phyloP scores from a whole-genome alignment of 2,329 filamentous ascomycete species.

The Trichophyton schoenleinii region DNA sequence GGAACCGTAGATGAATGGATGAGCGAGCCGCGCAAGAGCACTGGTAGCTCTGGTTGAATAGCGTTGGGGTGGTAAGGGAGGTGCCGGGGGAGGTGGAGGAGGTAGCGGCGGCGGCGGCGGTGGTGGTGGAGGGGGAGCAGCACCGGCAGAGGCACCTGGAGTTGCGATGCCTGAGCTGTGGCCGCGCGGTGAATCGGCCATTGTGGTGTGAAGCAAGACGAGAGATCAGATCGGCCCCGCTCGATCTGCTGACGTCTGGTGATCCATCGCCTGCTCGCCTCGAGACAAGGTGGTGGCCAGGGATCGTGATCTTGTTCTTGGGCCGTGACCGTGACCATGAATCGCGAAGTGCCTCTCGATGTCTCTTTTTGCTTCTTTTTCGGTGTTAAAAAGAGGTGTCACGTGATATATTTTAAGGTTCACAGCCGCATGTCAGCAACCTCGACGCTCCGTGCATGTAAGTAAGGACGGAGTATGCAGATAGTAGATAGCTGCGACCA shows the following conservation, averaged over 20 bases:
- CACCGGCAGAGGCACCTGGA: conserved; percentile 19
- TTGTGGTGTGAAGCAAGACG: conserved; percentile 7
- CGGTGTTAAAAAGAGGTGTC: not conserved
- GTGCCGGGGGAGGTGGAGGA: conserved; percentile 21
- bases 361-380: not conserved
- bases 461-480: not conserved
- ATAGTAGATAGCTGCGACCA: not conserved
- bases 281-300: not conserved
- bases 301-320: not conserved
- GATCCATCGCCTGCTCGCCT: conserved; percentile 13
- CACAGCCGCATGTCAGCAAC: not conserved
- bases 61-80: conserved; percentile 26
- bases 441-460: too few relatives aligned
- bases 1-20: conserved; percentile 43
- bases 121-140: conserved; percentile 14
- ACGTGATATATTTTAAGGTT: not conserved
- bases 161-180: conserved; percentile 15
- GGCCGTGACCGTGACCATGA: not conserved
- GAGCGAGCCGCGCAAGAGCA: conserved; percentile 41
- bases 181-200: conserved; percentile 15
- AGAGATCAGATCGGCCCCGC: conserved; percentile 12
- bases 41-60: conserved; percentile 36
- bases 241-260: conserved; percentile 13
- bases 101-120: conserved; percentile 5
- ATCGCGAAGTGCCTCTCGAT: not conserved